Evolutionary conservation across 148 eudicot species (phyloP).

Genomic region (Rhododendron henanense): DNA sequence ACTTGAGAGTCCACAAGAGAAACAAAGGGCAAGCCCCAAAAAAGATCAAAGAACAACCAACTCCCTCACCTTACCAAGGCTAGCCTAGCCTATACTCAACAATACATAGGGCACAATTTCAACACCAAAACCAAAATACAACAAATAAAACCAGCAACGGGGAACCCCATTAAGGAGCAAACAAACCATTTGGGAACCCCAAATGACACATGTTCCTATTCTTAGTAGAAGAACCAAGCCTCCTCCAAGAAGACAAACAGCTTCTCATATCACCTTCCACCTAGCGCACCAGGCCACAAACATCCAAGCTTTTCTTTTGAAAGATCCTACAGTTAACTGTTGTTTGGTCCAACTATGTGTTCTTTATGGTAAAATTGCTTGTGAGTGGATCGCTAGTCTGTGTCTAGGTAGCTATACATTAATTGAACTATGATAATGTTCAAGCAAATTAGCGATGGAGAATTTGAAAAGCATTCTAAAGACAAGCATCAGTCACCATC

Average conservation of each 20-base stretch:
- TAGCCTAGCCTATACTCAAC: not conserved
- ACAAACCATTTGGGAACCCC: not conserved
- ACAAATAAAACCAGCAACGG: not conserved
- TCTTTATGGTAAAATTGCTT: not conserved
- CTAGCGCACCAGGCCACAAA: not conserved
- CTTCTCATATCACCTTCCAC: not conserved
- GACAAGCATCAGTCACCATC: not conserved
- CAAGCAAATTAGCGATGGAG: not conserved
- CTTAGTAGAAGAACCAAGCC: not conserved
- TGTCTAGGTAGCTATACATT: too few relatives aligned
- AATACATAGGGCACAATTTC: not conserved
- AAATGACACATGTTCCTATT: not conserved
- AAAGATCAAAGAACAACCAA: not conserved
- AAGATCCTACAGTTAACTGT: not conserved
- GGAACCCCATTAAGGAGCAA: not conserved
- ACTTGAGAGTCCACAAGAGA: conserved; percentile 1
- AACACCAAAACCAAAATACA: not conserved
- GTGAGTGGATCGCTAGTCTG: not conserved
- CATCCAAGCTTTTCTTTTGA: not conserved
- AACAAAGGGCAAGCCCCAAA: not conserved
- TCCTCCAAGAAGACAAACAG: not conserved
- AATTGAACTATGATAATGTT: not conserved
- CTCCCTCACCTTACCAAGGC: not conserved
- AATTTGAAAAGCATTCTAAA: not conserved
- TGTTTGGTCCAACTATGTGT: not conserved